phyloP scores from a whole-genome alignment of 1,284 basidiomycete species.

The Fomitopsis schrenkii region DNA sequence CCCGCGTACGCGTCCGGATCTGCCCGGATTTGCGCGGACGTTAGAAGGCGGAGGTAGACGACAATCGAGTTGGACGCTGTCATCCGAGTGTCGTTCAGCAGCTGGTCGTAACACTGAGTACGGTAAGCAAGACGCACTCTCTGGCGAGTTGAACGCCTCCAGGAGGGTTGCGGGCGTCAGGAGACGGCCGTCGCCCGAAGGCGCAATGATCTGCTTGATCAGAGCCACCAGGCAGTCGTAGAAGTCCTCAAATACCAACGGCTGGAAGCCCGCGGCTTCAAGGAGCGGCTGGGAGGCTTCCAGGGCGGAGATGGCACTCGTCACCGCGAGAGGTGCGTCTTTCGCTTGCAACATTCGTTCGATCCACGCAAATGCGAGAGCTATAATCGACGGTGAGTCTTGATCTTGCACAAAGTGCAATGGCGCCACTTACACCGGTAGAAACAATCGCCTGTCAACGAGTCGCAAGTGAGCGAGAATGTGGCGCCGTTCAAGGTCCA shows the following conservation, averaged over 20 bases:
- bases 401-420: no score
- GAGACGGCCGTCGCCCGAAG: constrained; percentile 30
- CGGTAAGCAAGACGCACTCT: constrained; percentile 35
- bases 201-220: constrained; percentile 38
- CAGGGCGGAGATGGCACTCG: constrained; percentile 49
- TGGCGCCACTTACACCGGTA: constrained; percentile 45
- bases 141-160: constrained; percentile 49
- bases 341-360: constrained; percentile 42
- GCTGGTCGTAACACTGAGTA: no score
- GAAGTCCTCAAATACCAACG: constrained; percentile 57
- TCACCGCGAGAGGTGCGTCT: constrained; percentile 44
- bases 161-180: constrained; percentile 41
- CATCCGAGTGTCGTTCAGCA: neutral
- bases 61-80: constrained; percentile 70
- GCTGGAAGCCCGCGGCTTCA: constrained; percentile 61
- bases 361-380: constrained; percentile 53
- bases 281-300: constrained; percentile 51
- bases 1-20: constrained; percentile 61
- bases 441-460: constrained; percentile 49
- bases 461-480: neutral
- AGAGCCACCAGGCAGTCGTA: constrained; percentile 46
- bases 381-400: constrained; percentile 27
- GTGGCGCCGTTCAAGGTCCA: neutral
- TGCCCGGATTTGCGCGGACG: constrained; percentile 76
- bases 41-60: constrained; percentile 73